phyloP scores from a whole-genome alignment of 1,284 basidiomycete genomes.

The Xanthoconium separans region DNA sequence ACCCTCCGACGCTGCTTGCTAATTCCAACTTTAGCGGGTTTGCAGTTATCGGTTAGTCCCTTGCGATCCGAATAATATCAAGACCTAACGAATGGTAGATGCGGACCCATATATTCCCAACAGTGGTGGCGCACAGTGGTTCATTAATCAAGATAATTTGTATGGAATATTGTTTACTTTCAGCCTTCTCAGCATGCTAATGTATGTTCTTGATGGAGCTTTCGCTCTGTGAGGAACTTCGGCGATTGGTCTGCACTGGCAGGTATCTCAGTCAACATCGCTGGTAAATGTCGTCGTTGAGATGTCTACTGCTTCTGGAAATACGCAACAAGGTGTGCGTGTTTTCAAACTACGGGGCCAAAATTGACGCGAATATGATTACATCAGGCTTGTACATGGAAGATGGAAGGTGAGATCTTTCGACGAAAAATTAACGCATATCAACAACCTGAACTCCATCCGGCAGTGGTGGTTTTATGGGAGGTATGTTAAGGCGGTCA shows the following conservation, averaged over 20 bases:
- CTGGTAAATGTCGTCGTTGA: slow-evolving; percentile 54
- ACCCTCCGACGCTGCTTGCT: slow-evolving; percentile 48
- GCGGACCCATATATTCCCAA: slow-evolving; percentile 46
- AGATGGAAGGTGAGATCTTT: slow-evolving; percentile 52
- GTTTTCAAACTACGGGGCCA: not conserved
- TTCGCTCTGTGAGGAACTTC: slow-evolving; percentile 47
- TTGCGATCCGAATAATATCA: not conserved
- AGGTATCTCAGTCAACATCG: slow-evolving; percentile 77
- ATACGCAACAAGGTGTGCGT: slow-evolving; percentile 43
- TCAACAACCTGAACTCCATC: not conserved
- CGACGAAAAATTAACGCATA: not conserved
- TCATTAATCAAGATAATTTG: slow-evolving; percentile 54
- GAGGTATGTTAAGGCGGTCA: slow-evolving; percentile 32
- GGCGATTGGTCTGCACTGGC: slow-evolving; percentile 73
- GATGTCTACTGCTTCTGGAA: slow-evolving; percentile 44
- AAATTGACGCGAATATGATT: not conserved
- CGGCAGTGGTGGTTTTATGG: slow-evolving; percentile 55
- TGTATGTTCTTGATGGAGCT: slow-evolving; percentile 21
- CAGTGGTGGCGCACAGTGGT: slow-evolving; percentile 41
- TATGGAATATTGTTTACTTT: slow-evolving; percentile 4
- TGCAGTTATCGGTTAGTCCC: slow-evolving; percentile 47
- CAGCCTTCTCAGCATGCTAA: not conserved
- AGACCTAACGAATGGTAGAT: slow-evolving; percentile 31
- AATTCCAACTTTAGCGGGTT: slow-evolving; percentile 46
- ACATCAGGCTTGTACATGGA: slow-evolving; percentile 49